phyloP scores from a whole-genome alignment of 2,329 filamentous ascomycete species.

The Venturia nashicola region DNA sequence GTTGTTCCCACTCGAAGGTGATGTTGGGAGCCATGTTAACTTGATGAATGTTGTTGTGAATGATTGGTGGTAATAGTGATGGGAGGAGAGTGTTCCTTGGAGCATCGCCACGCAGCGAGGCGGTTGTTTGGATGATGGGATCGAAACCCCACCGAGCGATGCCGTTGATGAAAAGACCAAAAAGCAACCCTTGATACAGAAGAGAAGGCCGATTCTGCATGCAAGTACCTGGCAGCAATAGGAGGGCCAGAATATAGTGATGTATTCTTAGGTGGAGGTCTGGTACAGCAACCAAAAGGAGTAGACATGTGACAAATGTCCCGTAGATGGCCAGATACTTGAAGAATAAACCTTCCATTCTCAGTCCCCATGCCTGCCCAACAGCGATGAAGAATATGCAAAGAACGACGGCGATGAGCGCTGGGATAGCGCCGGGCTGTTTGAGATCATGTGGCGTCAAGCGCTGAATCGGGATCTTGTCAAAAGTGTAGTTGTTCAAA shows the following conservation, averaged over 20 bases:
- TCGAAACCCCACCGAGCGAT: slow-evolving; percentile 92
- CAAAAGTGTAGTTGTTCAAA: slow-evolving; percentile 89
- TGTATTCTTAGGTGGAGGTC: slow-evolving; percentile 77
- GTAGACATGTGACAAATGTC: slow-evolving; percentile 51
- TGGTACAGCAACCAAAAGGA: slow-evolving; percentile 61
- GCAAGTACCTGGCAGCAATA: slow-evolving; percentile 77
- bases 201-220: slow-evolving; percentile 78
- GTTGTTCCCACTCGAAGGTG: slow-evolving; percentile 45
- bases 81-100: slow-evolving; percentile 49
- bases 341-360: slow-evolving; percentile 69
- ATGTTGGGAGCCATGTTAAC: slow-evolving; percentile 37
- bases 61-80: slow-evolving; percentile 24
- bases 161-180: slow-evolving; percentile 90
- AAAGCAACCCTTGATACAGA: slow-evolving; percentile 76
- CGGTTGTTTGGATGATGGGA: slow-evolving; percentile 71
- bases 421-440: slow-evolving; percentile 78
- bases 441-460: slow-evolving; percentile 82
- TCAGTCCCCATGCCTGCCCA: slow-evolving; percentile 74
- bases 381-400: slow-evolving; percentile 55
- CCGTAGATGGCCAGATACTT: slow-evolving; percentile 68
- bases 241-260: slow-evolving; percentile 81
- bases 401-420: slow-evolving; percentile 66
- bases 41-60: slow-evolving; percentile 31
- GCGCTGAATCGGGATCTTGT: slow-evolving; percentile 83
- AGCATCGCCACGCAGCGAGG: slow-evolving; percentile 47